These are phyloP conservation scores for Piromyces finnis DNA, from an alignment of 192 early-diverging fungal species.

Conservation along the genomic window DNA sequence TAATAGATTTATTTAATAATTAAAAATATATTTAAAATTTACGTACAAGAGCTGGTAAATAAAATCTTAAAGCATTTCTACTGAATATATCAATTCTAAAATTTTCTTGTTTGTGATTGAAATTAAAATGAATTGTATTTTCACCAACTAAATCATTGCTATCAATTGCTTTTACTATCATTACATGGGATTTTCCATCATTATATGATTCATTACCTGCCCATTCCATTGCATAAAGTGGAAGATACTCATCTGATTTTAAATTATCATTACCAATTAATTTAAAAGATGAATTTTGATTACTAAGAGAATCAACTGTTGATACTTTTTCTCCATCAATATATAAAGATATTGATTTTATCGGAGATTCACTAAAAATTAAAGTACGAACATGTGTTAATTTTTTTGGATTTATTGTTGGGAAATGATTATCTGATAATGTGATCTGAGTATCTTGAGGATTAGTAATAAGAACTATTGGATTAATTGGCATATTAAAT, in stretches of 20 bases:
- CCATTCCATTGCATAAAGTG: constrained; percentile 60
- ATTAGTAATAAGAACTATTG: constrained; percentile 70
- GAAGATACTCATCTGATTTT: constrained; percentile 27
- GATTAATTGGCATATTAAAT: constrained; percentile 7
- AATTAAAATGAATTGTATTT: background rate
- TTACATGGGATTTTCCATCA: constrained; percentile 37
- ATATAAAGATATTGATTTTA: constrained; percentile 16
- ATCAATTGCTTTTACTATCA: constrained; percentile 46
- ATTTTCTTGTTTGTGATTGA: background rate
- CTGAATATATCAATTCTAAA: background rate
- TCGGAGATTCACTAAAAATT: constrained; percentile 34
- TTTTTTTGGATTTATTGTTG: constrained; percentile 29
- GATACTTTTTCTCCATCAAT: constrained; percentile 29
- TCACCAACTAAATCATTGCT: constrained; percentile 19
- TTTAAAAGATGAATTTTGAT: background rate
- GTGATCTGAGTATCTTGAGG: constrained; percentile 69
- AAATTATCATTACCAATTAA: background rate
- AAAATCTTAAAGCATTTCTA: background rate
- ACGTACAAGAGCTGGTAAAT: background rate
- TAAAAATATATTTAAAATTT: background rate
- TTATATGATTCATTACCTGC: constrained; percentile 38
- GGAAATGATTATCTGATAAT: constrained; percentile 49
- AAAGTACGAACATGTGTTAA: constrained; percentile 61
- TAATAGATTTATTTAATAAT: background rate
- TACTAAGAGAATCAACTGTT: constrained; percentile 14